Conservation (phyloP, 2,329 filamentous ascomycete genomes). For the Epichloe gansuensis region DNA sequence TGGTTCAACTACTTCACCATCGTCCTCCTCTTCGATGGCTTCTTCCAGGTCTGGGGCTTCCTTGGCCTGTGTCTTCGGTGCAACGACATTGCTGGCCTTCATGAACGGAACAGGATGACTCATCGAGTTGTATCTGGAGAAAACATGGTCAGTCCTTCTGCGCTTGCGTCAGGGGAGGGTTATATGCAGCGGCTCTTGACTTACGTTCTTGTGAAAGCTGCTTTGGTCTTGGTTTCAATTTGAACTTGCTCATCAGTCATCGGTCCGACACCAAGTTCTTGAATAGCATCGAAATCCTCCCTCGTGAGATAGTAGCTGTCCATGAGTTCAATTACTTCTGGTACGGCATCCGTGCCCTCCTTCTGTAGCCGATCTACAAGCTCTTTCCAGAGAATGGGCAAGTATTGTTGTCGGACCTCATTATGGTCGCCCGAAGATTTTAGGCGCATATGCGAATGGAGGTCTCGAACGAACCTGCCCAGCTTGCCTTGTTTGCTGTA, state of each 20-base stretch:
- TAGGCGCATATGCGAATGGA: slow-evolving; percentile 94
- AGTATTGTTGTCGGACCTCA: slow-evolving; percentile 87
- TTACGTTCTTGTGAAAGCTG: slow-evolving; percentile 78
- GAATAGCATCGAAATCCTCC: slow-evolving; percentile 87
- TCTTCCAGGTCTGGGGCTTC: slow-evolving; percentile 92
- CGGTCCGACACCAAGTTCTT: slow-evolving; percentile 79
- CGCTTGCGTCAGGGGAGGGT: not conserved
- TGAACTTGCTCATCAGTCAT: slow-evolving; percentile 66
- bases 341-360: slow-evolving; percentile 72
- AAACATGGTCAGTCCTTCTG: not conserved
- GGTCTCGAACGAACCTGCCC: slow-evolving; percentile 74
- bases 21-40: slow-evolving; percentile 85
- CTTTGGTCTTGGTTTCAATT: slow-evolving; percentile 76
- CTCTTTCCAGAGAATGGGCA: slow-evolving; percentile 77
- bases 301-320: slow-evolving; percentile 91
- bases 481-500: slow-evolving; percentile 79
- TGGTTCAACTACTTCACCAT: slow-evolving; percentile 46
- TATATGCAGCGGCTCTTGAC: slow-evolving; percentile 22
- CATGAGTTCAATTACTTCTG: slow-evolving; percentile 85
- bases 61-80: slow-evolving; percentile 57
- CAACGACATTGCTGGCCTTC: slow-evolving; percentile 70
- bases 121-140: slow-evolving; percentile 66
- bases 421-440: slow-evolving; percentile 81
- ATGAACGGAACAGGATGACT: slow-evolving; percentile 91
- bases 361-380: slow-evolving; percentile 61